Conservation (phyloP, 1,284 basidiomycete genomes). For the Melanopsichium pennsylvanicum region DNA sequence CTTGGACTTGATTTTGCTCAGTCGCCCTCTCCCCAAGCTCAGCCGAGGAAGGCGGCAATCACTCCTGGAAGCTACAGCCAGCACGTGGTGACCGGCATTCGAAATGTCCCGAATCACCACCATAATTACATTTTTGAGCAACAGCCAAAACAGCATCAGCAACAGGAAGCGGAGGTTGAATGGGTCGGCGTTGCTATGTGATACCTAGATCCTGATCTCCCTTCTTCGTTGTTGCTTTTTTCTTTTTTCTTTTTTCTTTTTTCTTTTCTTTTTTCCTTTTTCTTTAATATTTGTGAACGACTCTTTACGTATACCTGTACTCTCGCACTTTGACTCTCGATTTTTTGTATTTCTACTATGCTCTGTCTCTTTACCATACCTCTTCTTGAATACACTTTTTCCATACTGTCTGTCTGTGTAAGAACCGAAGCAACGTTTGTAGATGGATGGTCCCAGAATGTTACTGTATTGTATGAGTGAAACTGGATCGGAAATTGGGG, state of each 20-base stretch:
- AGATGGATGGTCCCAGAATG: too few relatives aligned
- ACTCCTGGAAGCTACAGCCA: constrained; percentile 21
- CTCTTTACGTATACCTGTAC: background rate
- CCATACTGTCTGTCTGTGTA: background rate
- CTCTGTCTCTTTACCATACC: background rate
- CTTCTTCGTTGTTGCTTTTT: background rate
- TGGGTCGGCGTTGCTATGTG: constrained; percentile 48
- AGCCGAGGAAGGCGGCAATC: constrained; percentile 22
- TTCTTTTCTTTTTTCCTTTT: background rate
- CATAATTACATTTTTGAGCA: constrained; percentile 2
- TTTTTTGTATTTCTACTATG: background rate
- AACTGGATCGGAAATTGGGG: too few relatives aligned
- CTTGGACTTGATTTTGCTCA: constrained; percentile 47
- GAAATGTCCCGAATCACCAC: constrained; percentile 1
- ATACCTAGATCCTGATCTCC: constrained; percentile 5
- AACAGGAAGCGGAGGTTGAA: constrained; percentile 24
- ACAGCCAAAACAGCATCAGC: background rate
- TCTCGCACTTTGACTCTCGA: background rate
- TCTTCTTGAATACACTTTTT: too few relatives aligned
- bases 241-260: background rate
- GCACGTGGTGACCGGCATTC: constrained; percentile 6
- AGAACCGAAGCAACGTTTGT: background rate
- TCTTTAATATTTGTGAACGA: too few relatives aligned
- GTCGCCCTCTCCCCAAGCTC: constrained; percentile 30
- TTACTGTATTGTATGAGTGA: too few relatives aligned